Base-by-base conservation (phyloP, 176 grass and related monocot genomes). In the Themeda triandra region DNA sequence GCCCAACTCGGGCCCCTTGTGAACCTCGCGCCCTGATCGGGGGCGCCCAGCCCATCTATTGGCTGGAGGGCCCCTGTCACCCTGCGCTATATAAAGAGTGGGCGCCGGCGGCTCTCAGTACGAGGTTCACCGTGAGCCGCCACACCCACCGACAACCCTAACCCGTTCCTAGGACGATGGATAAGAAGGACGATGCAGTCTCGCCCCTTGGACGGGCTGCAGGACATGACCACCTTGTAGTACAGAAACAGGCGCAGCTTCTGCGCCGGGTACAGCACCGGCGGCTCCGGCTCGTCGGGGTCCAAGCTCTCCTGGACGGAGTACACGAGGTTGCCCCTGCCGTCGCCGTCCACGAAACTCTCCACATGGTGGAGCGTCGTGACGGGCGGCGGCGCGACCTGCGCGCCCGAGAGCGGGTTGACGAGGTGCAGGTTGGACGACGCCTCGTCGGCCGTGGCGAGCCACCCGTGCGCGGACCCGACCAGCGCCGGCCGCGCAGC, bases 391-490 rank as follows among this genome's bases (percentile, higher is more conserved):
- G 33, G 78, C 14, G 23, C 25, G 11, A 69, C 33, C 27, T 69
- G 78, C 18, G 63, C 14, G 63, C 35, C 41, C 3, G 48, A 58
- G 23, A 83, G 63, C 8, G 66, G 80, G 44, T 83, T 83, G 10
- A 83, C 18, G 35, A 60, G 58, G 30, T 63, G 81, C 5, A 83
- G 48, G 66, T 83, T 44, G 24, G 80, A 70, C 10, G 42, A 45
- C 12, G 25, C 45, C n/a, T 56, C 44, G 28, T 83, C 81, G 18
- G 81, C 45, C 14, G 71, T 70, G 21, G 53, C 19, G 17, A 83
- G 48, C 68, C 81, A 83, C 10, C 81, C 81, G 37, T 83, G 62
- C 30, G 67, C 67, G 15, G 46, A 83, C n/a, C 65, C 68, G 30
- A 83, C 18, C 68, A 83, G 54, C 10, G 75, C 21, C 48, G 73